Percentiles rank a stretch among this genome's conserved stretches.
phyloP scores from a whole-genome alignment of 73 alveolate species.

The Tetrahymena thermophila region DNA sequence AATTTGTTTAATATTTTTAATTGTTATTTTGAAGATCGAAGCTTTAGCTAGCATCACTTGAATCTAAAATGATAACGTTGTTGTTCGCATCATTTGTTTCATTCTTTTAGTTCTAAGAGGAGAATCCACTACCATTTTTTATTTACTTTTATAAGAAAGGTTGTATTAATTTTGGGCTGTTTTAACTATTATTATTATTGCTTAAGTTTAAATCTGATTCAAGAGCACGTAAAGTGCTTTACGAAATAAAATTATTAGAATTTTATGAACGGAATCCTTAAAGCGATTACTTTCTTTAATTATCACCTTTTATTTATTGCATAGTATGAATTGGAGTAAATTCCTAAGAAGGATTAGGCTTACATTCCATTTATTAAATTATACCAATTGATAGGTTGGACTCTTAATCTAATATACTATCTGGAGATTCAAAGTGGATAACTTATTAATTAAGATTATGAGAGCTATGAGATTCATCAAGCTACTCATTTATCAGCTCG shows the following conservation, averaged over 20 bases:
- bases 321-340: neutral
- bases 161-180: neutral
- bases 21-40: neutral
- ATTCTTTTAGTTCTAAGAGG: neutral
- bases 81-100: neutral
- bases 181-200: neutral
- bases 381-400: neutral
- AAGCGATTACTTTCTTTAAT: neutral
- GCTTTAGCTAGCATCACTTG: neutral
- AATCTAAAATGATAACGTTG: neutral
- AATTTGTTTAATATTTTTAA: neutral
- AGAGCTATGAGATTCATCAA: neutral
- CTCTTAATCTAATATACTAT: neutral
- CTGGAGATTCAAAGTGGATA: neutral
- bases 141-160: neutral
- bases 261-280: neutral
- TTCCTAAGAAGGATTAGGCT: neutral
- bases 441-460: too few relatives aligned
- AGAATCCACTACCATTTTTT: neutral
- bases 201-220: neutral
- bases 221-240: neutral
- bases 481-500: neutral
- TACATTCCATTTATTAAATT: neutral
- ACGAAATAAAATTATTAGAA: neutral
- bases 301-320: neutral